These are phyloP conservation scores for Zopfochytrium polystomum DNA, from an alignment of 371 early-diverging fungal genomes.

Conservation along the genomic window DNA sequence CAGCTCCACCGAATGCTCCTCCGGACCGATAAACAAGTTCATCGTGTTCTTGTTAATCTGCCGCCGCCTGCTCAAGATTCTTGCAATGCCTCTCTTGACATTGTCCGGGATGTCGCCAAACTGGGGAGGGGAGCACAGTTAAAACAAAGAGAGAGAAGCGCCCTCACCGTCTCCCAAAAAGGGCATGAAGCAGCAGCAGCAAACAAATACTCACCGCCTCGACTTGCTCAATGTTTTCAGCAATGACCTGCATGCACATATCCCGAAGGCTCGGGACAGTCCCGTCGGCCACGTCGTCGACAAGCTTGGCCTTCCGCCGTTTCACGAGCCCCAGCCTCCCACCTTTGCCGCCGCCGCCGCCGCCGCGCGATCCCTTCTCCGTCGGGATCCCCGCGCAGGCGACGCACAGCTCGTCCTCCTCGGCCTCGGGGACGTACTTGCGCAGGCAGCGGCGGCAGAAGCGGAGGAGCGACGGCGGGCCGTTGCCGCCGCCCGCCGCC, in stretches of 20 bases:
- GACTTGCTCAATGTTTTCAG: conserved; percentile 70
- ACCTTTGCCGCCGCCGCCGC: conserved; percentile 20
- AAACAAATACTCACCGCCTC: conserved; percentile 42
- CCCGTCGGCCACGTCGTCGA: conserved; percentile 31
- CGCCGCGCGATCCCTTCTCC: conserved; percentile 7
- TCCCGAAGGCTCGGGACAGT: conserved; percentile 51
- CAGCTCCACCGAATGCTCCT: conserved; percentile 53
- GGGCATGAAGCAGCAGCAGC: conserved; percentile 6
- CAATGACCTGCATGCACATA: conserved; percentile 69
- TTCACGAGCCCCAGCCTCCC: conserved; percentile 35
- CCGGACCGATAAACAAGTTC: conserved; percentile 68
- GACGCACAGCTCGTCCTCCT: conserved; percentile 48
- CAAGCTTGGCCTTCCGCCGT: conserved; percentile 28
- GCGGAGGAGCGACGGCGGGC: conserved; percentile 40
- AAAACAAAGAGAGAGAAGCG: background rate
- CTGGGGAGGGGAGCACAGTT: conserved; percentile 9
- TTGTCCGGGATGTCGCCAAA: conserved; percentile 73
- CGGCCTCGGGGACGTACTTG: conserved; percentile 49
- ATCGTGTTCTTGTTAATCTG: conserved; percentile 62
- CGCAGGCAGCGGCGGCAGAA: conserved; percentile 65
- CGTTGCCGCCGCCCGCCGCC: background rate
- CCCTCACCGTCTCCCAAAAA: too few relatives aligned
- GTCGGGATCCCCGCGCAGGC: conserved; percentile 45
- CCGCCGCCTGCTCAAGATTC: conserved; percentile 76
- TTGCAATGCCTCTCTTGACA: conserved; percentile 65